Conservation (phyloP, 2,329 filamentous ascomycete genomes). For the Arthrobotrys sphaeroides region DNA sequence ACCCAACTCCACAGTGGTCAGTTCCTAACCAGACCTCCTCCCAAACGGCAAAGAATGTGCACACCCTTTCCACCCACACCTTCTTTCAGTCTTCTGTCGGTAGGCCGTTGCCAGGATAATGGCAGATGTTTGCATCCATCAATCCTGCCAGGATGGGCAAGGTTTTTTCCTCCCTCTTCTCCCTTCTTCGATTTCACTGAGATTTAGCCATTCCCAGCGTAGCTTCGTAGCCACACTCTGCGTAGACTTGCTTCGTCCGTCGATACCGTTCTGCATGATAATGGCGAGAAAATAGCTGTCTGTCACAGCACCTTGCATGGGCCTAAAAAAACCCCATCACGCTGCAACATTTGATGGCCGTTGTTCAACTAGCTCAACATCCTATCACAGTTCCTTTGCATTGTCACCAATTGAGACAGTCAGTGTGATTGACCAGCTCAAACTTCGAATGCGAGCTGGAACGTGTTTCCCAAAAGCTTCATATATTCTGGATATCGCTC, state of each 20-base stretch:
- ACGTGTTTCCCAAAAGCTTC: background rate
- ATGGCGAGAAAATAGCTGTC: slow-evolving; percentile 28
- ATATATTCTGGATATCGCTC: slow-evolving; percentile 12
- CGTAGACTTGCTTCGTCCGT: slow-evolving; percentile 38
- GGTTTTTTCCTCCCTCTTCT: slow-evolving; percentile 12
- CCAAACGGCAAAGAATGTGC: slow-evolving; percentile 36
- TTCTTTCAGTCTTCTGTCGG: background rate
- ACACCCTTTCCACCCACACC: slow-evolving; percentile 1
- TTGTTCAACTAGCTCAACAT: background rate
- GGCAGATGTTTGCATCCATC: slow-evolving; percentile 45
- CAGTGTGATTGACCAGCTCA: background rate
- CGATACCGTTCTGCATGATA: slow-evolving; percentile 23
- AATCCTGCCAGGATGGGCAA: slow-evolving; percentile 29
- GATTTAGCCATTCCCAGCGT: slow-evolving; percentile 16
- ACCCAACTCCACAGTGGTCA: slow-evolving; percentile 36
- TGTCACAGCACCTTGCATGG: slow-evolving; percentile 20
- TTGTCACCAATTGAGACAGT: slow-evolving; percentile 6
- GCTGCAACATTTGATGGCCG: background rate
- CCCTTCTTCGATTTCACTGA: slow-evolving; percentile 13
- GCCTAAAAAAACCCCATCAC: slow-evolving; percentile 9
- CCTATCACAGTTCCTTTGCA: slow-evolving; percentile 1
- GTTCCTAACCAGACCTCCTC: slow-evolving; percentile 12
- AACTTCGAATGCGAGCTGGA: background rate
- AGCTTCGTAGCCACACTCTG: background rate
- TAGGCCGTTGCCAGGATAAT: slow-evolving; percentile 1